Percentiles rank a stretch among this genome's conserved stretches.
These are phyloP conservation scores for Petunia secreta DNA, from an alignment of 257 asterid species.

Conservation along the genomic window DNA sequence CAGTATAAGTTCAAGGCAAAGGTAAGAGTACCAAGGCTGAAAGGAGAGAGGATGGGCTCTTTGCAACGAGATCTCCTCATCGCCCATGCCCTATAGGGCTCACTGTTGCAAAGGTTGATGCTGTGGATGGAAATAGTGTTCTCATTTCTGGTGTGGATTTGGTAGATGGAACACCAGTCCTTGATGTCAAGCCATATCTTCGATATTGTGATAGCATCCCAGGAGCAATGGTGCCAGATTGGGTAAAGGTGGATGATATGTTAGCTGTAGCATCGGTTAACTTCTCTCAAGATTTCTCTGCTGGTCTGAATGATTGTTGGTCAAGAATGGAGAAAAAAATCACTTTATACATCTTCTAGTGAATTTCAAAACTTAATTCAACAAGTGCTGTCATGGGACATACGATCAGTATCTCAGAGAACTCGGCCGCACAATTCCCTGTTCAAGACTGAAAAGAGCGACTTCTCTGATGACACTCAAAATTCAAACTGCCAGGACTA, in stretches of 20 bases:
- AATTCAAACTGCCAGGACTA: constrained; percentile 33
- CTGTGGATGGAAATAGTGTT: constrained; percentile 55
- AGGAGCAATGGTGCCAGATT: constrained; percentile 77
- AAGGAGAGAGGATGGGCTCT: constrained; percentile 84
- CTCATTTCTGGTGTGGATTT: constrained; percentile 93
- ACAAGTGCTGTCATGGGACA: constrained; percentile 91
- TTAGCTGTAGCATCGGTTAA: constrained; percentile 70
- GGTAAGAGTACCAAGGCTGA: constrained; percentile 92
- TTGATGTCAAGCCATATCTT: constrained; percentile 93
- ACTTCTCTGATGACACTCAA: constrained; percentile 17
- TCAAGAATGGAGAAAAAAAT: constrained; percentile 57
- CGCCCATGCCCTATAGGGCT: constrained; percentile 97
- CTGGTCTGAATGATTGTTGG: constrained; percentile 77
- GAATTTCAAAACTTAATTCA: constrained; percentile 67
- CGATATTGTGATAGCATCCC: constrained; percentile 85
- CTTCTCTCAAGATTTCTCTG: constrained; percentile 68
- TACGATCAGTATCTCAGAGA: constrained; percentile 84
- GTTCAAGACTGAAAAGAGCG: constrained; percentile 26
- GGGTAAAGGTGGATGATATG: constrained; percentile 81
- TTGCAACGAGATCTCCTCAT: constrained; percentile 99
- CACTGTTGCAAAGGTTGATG: constrained; percentile 97
- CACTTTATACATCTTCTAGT: constrained; percentile 64
- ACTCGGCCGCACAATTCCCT: constrained; percentile 48
- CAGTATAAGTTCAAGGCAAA: constrained; percentile 85
- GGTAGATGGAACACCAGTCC: constrained; percentile 97